phyloP scores from a whole-genome alignment of 1,284 basidiomycete genomes.

The Naganishia albida region DNA sequence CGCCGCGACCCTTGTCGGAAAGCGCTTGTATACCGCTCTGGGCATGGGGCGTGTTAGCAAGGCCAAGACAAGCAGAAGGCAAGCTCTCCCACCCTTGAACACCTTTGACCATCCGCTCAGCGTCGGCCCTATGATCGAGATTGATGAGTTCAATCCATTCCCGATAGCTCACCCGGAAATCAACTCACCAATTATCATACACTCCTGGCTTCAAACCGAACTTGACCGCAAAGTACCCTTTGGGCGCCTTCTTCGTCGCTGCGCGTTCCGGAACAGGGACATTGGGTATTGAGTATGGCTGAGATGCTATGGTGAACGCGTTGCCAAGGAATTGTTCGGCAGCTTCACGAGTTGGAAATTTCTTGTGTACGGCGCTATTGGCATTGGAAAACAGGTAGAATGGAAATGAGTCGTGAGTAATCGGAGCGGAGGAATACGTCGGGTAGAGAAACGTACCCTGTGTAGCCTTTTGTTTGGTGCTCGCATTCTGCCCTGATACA shows the following conservation, averaged over 20 bases:
- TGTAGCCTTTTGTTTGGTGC: slow-evolving; percentile 47
- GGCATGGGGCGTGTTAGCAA: not conserved
- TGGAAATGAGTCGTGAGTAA: not conserved
- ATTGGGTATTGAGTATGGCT: slow-evolving; percentile 15
- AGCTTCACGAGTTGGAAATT: slow-evolving; percentile 44
- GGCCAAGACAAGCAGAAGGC: not conserved
- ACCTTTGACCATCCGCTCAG: slow-evolving; percentile 46
- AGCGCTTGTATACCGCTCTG: slow-evolving; percentile 52
- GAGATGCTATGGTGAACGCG: not conserved
- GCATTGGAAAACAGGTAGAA: not conserved
- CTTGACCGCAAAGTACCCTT: slow-evolving; percentile 44
- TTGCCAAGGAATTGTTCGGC: slow-evolving; percentile 42
- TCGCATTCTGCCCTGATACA: slow-evolving; percentile 41
- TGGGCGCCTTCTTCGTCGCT: not conserved
- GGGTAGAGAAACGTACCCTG: slow-evolving; percentile 39
- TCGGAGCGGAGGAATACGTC: not conserved
- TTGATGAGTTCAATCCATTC: not conserved
- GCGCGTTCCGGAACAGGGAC: not conserved
- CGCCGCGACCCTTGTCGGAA: slow-evolving; percentile 41
- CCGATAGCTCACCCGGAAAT: not conserved
- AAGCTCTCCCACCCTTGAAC: slow-evolving; percentile 31
- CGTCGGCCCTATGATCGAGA: slow-evolving; percentile 18
- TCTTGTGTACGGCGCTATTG: slow-evolving; percentile 48
- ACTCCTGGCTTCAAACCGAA: slow-evolving; percentile 45
- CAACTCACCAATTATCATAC: slow-evolving; percentile 45